Conservation (phyloP, 2,329 filamentous ascomycete species). For the Arthrobotrys iridis region DNA sequence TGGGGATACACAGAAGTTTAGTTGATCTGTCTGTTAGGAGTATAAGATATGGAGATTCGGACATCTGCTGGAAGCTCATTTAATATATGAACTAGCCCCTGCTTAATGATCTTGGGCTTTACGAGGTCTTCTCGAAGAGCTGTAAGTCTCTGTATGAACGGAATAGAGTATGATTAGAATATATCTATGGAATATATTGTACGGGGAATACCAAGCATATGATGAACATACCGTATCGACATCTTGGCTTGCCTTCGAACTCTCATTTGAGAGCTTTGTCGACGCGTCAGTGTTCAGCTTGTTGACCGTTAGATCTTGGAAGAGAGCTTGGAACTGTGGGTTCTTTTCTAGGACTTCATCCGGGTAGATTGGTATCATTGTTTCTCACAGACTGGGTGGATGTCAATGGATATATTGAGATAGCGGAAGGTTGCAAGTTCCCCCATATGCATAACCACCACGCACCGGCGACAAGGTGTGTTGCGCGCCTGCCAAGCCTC, state of each 20-base stretch:
- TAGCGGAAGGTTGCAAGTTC: too few relatives aligned
- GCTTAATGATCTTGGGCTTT: slow-evolving; percentile 41
- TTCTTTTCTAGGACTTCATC: slow-evolving; percentile 55
- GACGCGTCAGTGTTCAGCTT: slow-evolving; percentile 56
- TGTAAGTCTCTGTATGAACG: slow-evolving; percentile 32
- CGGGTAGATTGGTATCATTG: slow-evolving; percentile 57
- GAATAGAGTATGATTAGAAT: not conserved
- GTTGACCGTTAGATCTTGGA: slow-evolving; percentile 56
- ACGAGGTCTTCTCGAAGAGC: slow-evolving; percentile 34
- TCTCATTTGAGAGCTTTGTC: slow-evolving; percentile 35
- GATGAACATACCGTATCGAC: slow-evolving; percentile 35
- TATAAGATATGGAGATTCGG: not conserved
- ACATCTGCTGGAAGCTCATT: slow-evolving; percentile 47
- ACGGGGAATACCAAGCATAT: not conserved
- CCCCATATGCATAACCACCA: too few relatives aligned
- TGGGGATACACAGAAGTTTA: not conserved
- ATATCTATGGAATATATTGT: not conserved
- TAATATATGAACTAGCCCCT: slow-evolving; percentile 34
- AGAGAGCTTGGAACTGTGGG: slow-evolving; percentile 56
- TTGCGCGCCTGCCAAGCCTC: slow-evolving; percentile 39
- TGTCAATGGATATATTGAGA: not conserved
- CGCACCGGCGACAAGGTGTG: slow-evolving; percentile 1
- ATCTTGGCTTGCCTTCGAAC: slow-evolving; percentile 42
- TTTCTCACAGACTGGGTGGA: not conserved
- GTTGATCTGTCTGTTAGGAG: not conserved